Conservation (phyloP, 345 rosid species). For the Populus alba region DNA sequence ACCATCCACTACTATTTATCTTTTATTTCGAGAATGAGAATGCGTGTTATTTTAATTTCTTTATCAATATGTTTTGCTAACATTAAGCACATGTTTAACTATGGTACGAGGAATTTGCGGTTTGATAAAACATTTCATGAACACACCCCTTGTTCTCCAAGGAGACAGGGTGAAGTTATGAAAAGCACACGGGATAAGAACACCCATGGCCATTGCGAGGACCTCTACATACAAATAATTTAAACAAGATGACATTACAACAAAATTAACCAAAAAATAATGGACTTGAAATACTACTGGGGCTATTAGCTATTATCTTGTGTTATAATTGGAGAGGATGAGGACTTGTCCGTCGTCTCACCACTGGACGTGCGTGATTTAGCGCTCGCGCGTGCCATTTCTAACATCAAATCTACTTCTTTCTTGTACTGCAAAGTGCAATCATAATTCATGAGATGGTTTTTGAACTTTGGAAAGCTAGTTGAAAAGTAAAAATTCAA, state of each 20-base stretch:
- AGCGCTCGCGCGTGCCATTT: conserved; percentile 41
- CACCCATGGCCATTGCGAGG: conserved; percentile 11
- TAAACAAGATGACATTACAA: neutral
- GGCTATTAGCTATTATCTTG: conserved; percentile 32
- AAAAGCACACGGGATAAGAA: neutral
- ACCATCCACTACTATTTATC: too few relatives aligned
- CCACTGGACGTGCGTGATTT: conserved; percentile 28
- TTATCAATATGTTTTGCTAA: too few relatives aligned
- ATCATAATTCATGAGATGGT: neutral
- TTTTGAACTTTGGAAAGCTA: neutral
- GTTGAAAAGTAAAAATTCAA: too few relatives aligned
- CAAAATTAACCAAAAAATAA: neutral
- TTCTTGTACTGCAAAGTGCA: conserved; percentile 64
- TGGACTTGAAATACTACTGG: neutral
- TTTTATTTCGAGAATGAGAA: too few relatives aligned
- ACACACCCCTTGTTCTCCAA: conserved; percentile 26
- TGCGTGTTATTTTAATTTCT: too few relatives aligned
- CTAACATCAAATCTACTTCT: conserved; percentile 73
- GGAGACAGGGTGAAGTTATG: conserved; percentile 33
- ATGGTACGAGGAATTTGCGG: neutral
- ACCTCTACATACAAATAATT: neutral
- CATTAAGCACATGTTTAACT: neutral
- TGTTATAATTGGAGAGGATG: conserved; percentile 16
- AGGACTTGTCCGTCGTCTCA: conserved; percentile 6
- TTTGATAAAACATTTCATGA: neutral